Evolutionary conservation across 73 alveolate species (phyloP).

Genomic region (Paramecium pentaurelia): DNA sequence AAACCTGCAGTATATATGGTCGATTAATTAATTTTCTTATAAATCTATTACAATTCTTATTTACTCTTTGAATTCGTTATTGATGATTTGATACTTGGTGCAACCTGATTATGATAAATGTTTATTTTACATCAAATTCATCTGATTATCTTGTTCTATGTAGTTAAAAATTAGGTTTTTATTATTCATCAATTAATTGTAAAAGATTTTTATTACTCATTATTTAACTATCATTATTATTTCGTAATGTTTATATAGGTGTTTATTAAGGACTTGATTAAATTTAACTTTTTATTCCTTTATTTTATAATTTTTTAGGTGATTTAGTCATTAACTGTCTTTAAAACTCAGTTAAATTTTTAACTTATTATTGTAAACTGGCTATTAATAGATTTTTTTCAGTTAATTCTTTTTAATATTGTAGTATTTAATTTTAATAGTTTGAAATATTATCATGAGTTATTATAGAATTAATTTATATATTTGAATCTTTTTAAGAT

Average conservation of each 20-base stretch:
- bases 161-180: background rate
- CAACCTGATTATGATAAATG: background rate
- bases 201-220: background rate
- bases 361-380: background rate
- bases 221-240: background rate
- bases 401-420: background rate
- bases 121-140: background rate
- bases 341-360: background rate
- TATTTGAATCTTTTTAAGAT: background rate
- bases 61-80: background rate
- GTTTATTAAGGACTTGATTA: background rate
- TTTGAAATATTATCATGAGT: background rate
- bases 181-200: background rate
- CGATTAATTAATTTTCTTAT: background rate
- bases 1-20: background rate
- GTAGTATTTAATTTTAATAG: background rate
- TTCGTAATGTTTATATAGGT: background rate
- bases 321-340: background rate
- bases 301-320: background rate
- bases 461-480: background rate
- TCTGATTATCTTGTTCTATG: background rate
- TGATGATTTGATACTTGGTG: background rate
- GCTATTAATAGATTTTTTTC: background rate
- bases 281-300: background rate
- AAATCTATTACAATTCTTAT: background rate